Conservation (phyloP, 2,329 filamentous ascomycete species). For the Claviceps maximensis region DNA sequence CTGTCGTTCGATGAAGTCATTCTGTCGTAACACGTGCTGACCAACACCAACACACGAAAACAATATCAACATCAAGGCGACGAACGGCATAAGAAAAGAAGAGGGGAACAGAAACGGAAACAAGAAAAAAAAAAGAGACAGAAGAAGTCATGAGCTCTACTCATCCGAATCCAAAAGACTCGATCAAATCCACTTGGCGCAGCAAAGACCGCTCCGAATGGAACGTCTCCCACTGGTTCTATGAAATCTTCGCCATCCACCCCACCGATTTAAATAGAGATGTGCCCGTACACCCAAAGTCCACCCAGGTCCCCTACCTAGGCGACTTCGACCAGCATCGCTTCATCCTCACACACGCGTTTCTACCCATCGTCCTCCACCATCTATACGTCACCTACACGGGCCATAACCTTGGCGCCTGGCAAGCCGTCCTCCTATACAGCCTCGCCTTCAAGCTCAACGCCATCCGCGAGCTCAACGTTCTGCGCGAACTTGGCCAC, state of each 20-base stretch:
- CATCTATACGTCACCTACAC: slow-evolving; percentile 5
- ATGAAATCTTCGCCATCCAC: slow-evolving; percentile 5
- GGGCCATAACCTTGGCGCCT: slow-evolving; percentile 3
- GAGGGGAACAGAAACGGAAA: background rate
- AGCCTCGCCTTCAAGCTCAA: slow-evolving; percentile 4
- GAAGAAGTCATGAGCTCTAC: background rate
- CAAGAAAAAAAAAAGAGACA: no score
- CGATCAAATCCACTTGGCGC: slow-evolving; percentile 7
- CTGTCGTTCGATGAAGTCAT: no score
- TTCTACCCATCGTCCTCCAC: slow-evolving; percentile 4
- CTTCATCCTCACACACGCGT: slow-evolving; percentile 5
- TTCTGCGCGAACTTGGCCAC: slow-evolving; percentile 2
- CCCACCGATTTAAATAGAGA: slow-evolving; percentile 1
- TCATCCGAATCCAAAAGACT: slow-evolving; percentile 1
- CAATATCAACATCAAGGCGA: no score
- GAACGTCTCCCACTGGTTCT: slow-evolving; percentile 5
- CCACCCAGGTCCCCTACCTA: slow-evolving; percentile 2
- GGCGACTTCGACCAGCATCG: slow-evolving; percentile 5
- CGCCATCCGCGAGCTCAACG: slow-evolving; percentile 5
- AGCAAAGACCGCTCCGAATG: slow-evolving; percentile 6
- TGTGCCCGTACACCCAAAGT: slow-evolving; percentile 5
- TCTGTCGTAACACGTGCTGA: no score
- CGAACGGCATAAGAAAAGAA: no score
- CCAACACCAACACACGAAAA: no score
- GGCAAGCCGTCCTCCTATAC: slow-evolving; percentile 5